These are phyloP conservation scores for Cladosporium sp. DNA, from an alignment of 2,329 filamentous ascomycete species.

Conservation along the genomic window DNA sequence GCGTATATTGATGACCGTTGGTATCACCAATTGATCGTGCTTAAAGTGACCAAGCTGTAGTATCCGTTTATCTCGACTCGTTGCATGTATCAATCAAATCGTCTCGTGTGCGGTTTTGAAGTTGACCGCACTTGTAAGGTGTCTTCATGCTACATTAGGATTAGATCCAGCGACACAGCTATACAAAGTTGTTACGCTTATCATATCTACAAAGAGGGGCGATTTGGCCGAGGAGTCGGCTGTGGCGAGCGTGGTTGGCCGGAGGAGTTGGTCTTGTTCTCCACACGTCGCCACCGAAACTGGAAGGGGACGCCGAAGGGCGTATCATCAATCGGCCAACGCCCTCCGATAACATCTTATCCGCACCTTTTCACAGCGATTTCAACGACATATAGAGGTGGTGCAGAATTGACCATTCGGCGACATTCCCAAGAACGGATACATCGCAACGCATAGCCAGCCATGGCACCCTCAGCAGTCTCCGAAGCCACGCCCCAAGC, in stretches of 20 bases:
- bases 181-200: too few relatives aligned
- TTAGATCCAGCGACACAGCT: too few relatives aligned
- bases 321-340: background rate
- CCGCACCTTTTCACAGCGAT: background rate
- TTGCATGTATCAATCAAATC: too few relatives aligned
- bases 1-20: background rate
- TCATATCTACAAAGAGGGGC: background rate
- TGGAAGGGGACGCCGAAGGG: background rate
- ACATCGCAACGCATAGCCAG: background rate
- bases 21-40: too few relatives aligned
- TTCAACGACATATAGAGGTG: background rate
- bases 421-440: background rate
- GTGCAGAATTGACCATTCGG: too few relatives aligned
- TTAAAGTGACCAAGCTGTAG: too few relatives aligned
- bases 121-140: too few relatives aligned
- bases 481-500: constrained; percentile 15
- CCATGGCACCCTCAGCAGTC: constrained; percentile 30
- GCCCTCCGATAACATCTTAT: constrained; percentile 5
- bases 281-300: background rate
- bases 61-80: too few relatives aligned
- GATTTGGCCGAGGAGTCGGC: background rate
- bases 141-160: too few relatives aligned
- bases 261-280: background rate
- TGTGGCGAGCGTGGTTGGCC: background rate
- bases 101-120: too few relatives aligned